Percentiles rank a stretch among this genome's conserved stretches.
These are phyloP conservation scores for Pseudoscleropodium purum DNA, from an alignment of 225 moss, liverwort and hornwort genomes.

Conservation along the genomic window DNA sequence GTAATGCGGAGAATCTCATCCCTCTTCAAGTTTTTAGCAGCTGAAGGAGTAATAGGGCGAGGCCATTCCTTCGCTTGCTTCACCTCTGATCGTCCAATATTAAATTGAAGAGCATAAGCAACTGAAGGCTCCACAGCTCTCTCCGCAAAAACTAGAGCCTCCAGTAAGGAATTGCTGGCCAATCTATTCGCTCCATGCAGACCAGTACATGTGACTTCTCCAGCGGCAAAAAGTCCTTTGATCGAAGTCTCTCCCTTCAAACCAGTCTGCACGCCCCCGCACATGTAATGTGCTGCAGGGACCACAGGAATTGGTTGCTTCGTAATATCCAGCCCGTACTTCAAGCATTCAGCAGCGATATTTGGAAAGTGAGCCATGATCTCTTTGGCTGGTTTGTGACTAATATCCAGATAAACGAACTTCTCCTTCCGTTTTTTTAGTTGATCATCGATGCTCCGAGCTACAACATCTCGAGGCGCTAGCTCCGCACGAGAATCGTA, in stretches of 20 bases:
- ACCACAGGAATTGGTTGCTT: constrained; percentile 91
- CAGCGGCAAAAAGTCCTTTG: constrained; percentile 83
- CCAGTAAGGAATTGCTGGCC: constrained; percentile 91
- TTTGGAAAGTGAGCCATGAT: constrained; percentile 91
- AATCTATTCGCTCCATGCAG: constrained; percentile 95
- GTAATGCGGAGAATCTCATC: constrained; percentile 62
- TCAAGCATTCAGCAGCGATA: constrained; percentile 88
- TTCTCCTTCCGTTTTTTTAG: constrained; percentile 86
- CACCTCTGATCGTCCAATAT: constrained; percentile 63
- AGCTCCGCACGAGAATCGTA: constrained; percentile 94
- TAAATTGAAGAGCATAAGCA: constrained; percentile 60
- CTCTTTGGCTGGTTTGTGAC: constrained; percentile 75
- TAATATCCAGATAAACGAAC: constrained; percentile 85
- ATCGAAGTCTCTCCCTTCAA: constrained; percentile 86
- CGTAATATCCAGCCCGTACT: constrained; percentile 90
- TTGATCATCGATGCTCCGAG: constrained; percentile 96
- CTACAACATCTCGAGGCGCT: constrained; percentile 95
- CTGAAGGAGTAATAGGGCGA: constrained; percentile 42
- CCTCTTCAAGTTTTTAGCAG: constrained; percentile 20
- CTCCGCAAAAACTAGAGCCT: constrained; percentile 96
- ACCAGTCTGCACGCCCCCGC: constrained; percentile 96
- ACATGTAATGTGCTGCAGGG: constrained; percentile 99
- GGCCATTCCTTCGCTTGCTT: constrained; percentile 86
- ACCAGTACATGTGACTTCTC: constrained; percentile 97
- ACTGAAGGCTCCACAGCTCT: constrained; percentile 95